Evolutionary conservation across 345 rosid genomes (phyloP).

Genomic region (Rhizophora apiculata): DNA sequence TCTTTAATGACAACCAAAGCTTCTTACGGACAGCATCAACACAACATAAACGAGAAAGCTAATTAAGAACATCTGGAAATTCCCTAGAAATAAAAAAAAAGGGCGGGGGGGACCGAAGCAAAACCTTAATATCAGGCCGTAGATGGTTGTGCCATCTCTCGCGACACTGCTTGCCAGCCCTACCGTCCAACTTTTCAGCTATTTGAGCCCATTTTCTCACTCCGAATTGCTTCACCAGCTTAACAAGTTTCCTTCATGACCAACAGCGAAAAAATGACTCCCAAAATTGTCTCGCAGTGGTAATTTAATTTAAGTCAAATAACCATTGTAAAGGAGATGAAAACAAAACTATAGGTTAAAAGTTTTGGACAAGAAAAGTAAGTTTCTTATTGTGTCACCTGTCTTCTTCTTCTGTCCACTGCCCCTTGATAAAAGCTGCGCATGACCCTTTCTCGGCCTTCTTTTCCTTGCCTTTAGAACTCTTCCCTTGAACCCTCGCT

Average conservation of each 20-base stretch:
- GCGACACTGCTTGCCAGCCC: conserved; percentile 96
- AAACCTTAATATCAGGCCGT: conserved; percentile 88
- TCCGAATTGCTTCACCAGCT: conserved; percentile 81
- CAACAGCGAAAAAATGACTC: conserved; percentile 11
- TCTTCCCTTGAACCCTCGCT: conserved; percentile 21
- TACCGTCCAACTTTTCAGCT: conserved; percentile 68
- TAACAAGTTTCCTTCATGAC: conserved; percentile 56
- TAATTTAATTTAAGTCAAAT: conserved; percentile 1
- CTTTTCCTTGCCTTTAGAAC: conserved; percentile 27
- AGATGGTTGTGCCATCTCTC: conserved; percentile 99
- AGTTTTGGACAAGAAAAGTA: neutral
- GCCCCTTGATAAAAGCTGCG: conserved; percentile 78
- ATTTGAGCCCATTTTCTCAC: conserved; percentile 85
- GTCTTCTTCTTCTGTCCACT: conserved; percentile 93
- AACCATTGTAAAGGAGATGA: neutral
- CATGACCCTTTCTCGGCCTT: conserved; percentile 45
- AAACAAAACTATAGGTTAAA: too few species aligned
- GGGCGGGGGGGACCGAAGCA: neutral
- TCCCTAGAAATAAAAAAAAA: neutral
- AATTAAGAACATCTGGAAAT: conserved; percentile 1
- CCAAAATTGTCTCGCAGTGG: neutral
- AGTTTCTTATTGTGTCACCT: conserved; percentile 38
- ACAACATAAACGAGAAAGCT: neutral
- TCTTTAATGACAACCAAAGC: too few species aligned
- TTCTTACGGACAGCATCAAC: neutral